These are phyloP conservation scores for Xanthoceras sorbifolium DNA, from an alignment of 345 rosid species.

Conservation along the genomic window DNA sequence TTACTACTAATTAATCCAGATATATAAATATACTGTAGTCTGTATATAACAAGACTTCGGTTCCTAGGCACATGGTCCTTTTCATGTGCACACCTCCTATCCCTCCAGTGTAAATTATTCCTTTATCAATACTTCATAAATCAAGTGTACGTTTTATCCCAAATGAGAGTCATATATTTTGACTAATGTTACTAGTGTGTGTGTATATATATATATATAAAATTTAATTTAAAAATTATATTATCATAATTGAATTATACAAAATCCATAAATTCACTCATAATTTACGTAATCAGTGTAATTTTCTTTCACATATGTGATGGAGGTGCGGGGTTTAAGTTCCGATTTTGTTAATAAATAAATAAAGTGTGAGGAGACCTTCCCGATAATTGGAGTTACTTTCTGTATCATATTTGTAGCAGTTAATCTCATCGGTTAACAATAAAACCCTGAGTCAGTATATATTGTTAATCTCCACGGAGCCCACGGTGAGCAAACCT, in stretches of 20 bases:
- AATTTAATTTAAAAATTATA: background rate
- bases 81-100: background rate
- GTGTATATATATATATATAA: no score
- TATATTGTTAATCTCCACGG: background rate
- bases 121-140: background rate
- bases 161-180: background rate
- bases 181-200: background rate
- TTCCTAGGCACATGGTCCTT: background rate
- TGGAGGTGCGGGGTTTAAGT: no score
- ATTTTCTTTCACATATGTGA: no score
- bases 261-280: no score
- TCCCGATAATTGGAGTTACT: no score
- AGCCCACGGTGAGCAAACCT: slow-evolving; percentile 22
- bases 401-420: background rate
- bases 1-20: no score
- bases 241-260: background rate
- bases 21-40: no score
- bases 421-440: no score
- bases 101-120: background rate
- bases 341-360: no score
- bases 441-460: no score
- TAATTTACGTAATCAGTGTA: no score
- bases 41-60: background rate
- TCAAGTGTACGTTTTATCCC: background rate
- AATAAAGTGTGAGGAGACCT: no score